These are phyloP conservation scores for Micractinium conductrix DNA, from an alignment of 139 green algal genomes.

Conservation along the genomic window DNA sequence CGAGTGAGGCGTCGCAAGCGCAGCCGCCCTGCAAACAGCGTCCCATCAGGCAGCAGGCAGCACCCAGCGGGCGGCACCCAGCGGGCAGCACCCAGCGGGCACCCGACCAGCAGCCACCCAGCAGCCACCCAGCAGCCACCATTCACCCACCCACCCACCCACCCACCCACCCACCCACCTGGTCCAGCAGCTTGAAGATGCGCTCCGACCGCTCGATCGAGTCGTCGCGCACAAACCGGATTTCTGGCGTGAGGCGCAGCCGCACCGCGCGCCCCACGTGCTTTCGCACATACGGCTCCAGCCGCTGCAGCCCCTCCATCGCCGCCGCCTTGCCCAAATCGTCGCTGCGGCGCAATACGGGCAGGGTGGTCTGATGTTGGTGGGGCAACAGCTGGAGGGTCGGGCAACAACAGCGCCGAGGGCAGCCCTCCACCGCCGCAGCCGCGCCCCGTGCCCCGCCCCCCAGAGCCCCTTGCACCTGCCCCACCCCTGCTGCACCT, in stretches of 20 bases:
- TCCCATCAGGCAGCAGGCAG: too few relatives aligned
- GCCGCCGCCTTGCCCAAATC: conserved; percentile 70
- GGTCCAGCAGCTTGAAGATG: conserved; percentile 55
- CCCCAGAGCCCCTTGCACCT: too few relatives aligned
- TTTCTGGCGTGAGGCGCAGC: conserved; percentile 87
- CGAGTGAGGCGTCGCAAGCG: too few relatives aligned
- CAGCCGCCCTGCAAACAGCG: too few relatives aligned
- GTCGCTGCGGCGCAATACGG: conserved; percentile 43
- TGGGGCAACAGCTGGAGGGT: background rate
- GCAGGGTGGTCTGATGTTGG: background rate
- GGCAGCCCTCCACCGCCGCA: too few relatives aligned
- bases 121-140: too few relatives aligned
- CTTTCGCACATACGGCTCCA: conserved; percentile 85
- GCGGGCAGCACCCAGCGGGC: too few relatives aligned
- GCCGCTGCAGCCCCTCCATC: conserved; percentile 74
- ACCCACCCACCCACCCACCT: background rate
- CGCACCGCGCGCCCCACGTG: conserved; percentile 74
- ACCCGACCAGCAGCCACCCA: too few relatives aligned
- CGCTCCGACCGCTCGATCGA: conserved; percentile 72
- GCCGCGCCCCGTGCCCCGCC: too few relatives aligned
- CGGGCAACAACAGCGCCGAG: too few relatives aligned
- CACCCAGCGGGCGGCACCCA: too few relatives aligned
- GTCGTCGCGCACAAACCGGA: conserved; percentile 91
- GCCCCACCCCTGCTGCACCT: background rate
- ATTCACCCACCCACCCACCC: too few relatives aligned